A percentile compares a stretch with the other conserved stretches of the same genome.
Conservation (phyloP, 2,329 filamentous ascomycete species). For the Cordyceps fumosorosea region DNA sequence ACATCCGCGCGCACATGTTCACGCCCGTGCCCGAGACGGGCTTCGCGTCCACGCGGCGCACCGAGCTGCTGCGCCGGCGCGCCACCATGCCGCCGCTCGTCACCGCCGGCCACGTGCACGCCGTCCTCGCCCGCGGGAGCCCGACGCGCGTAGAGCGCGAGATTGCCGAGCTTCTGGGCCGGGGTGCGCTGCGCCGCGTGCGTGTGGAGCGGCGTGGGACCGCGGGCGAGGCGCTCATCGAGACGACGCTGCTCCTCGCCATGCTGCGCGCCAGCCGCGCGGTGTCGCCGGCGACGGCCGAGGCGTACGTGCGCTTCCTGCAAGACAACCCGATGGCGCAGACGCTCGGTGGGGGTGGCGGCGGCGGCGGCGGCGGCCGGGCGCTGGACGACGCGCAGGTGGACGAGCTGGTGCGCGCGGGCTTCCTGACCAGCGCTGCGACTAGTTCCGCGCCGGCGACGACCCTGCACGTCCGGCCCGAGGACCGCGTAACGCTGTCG, state of each 20-base stretch:
- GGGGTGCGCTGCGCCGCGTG: constrained; percentile 54
- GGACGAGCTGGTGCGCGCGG: constrained; percentile 54
- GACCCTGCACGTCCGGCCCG: constrained; percentile 41
- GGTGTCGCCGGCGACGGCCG: constrained; percentile 37
- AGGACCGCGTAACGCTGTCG: constrained; percentile 49
- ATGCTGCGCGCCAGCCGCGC: constrained; percentile 32
- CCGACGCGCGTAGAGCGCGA: constrained; percentile 63
- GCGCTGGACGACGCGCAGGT: constrained; percentile 40
- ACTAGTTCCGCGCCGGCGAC: constrained; percentile 24
- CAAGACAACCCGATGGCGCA: constrained; percentile 40
- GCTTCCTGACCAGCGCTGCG: constrained; percentile 55
- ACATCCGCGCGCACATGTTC: constrained; percentile 58
- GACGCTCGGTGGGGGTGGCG: constrained; percentile 19
- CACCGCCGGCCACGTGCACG: constrained; percentile 59
- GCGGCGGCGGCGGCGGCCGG: too few species aligned
- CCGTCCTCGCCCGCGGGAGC: constrained; percentile 44
- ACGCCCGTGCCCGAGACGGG: constrained; percentile 54
- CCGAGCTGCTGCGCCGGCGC: constrained; percentile 58
- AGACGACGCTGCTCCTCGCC: constrained; percentile 48
- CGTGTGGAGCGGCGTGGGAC: constrained; percentile 54
- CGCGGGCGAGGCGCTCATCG: constrained; percentile 59
- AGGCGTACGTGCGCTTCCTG: constrained; percentile 46
- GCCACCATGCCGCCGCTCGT: constrained; percentile 55
- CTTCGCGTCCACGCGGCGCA: constrained; percentile 56
- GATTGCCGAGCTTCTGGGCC: constrained; percentile 51